These are phyloP conservation scores for Rubroboletus satanas DNA, from an alignment of 768 basidiomycete genomes.

Conservation along the genomic window DNA sequence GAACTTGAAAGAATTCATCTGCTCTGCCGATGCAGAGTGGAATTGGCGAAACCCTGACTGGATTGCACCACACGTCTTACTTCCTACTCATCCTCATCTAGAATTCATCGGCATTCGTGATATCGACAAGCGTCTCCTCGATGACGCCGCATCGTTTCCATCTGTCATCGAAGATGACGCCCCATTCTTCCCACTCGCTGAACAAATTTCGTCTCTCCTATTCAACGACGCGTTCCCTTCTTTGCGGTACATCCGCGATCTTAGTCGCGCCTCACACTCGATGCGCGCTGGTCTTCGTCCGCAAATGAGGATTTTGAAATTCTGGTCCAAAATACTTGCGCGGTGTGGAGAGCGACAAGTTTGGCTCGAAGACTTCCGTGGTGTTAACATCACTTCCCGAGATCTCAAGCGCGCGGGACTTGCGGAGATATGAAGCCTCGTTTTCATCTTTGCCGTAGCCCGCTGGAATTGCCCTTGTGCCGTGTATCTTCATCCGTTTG, in stretches of 20 bases:
- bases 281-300: conserved; percentile 42
- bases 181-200: conserved; percentile 60
- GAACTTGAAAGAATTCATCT: conserved; percentile 65
- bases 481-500: not conserved
- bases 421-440: conserved; percentile 6
- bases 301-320: conserved; percentile 36
- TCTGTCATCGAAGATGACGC: conserved; percentile 37
- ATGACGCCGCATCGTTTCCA: conserved; percentile 37
- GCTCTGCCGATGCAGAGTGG: conserved; percentile 76
- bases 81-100: conserved; percentile 59
- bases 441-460: not conserved
- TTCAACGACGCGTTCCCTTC: conserved; percentile 57
- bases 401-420: conserved; percentile 38
- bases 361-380: conserved; percentile 62
- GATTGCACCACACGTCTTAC: conserved; percentile 73
- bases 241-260: conserved; percentile 58
- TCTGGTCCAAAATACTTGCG: conserved; percentile 49
- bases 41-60: conserved; percentile 77
- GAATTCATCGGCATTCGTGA: conserved; percentile 70
- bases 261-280: conserved; percentile 54
- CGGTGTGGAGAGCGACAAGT: conserved; percentile 53
- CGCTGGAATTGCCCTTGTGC: not conserved
- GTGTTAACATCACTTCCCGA: conserved; percentile 52
- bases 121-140: conserved; percentile 58
- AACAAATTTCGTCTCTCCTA: conserved; percentile 61